Conservation (phyloP, 768 basidiomycete species). For the Tylopilus sp. region DNA sequence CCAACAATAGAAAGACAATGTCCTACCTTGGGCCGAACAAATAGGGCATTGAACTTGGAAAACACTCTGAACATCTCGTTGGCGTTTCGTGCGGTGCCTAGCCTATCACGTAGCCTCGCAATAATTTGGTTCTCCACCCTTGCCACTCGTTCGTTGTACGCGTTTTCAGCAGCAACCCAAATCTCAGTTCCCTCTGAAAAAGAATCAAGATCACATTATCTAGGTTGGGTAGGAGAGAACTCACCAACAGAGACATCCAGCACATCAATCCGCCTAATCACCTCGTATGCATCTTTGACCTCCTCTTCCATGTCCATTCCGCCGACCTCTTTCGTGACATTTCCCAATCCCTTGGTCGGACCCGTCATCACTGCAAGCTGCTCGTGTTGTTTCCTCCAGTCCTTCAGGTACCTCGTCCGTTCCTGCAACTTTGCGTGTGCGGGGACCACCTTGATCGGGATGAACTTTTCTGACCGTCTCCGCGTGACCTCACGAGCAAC, state of each 20-base stretch:
- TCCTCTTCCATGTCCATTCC: constrained; percentile 99
- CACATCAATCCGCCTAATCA: constrained; percentile 95
- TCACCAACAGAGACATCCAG: constrained; percentile 88
- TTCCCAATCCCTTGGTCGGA: constrained; percentile 81
- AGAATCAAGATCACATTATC: background rate
- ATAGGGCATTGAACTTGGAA: constrained; percentile 95
- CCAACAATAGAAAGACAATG: background rate
- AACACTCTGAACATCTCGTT: constrained; percentile 99
- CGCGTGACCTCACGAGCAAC: constrained; percentile 91
- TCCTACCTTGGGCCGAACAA: constrained; percentile 91
- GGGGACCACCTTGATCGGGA: constrained; percentile 91
- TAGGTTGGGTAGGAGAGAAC: constrained; percentile 21
- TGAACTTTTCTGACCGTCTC: constrained; percentile 87
- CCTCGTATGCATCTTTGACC: constrained; percentile 93
- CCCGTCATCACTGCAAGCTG: constrained; percentile 97
- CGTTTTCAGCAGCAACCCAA: constrained; percentile 95
- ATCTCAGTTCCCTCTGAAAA: constrained; percentile 89
- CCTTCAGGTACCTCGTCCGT: constrained; percentile 77
- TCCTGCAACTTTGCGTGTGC: constrained; percentile 93
- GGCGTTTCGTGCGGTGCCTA: constrained; percentile 94
- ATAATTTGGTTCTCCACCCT: constrained; percentile 99
- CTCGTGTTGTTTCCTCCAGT: constrained; percentile 96
- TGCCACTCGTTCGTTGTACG: constrained; percentile 96
- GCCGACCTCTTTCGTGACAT: constrained; percentile 70
- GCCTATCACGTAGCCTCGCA: constrained; percentile 81